These are phyloP conservation scores for Nemania abortiva DNA, from an alignment of 2,329 filamentous ascomycete species.

Conservation along the genomic window DNA sequence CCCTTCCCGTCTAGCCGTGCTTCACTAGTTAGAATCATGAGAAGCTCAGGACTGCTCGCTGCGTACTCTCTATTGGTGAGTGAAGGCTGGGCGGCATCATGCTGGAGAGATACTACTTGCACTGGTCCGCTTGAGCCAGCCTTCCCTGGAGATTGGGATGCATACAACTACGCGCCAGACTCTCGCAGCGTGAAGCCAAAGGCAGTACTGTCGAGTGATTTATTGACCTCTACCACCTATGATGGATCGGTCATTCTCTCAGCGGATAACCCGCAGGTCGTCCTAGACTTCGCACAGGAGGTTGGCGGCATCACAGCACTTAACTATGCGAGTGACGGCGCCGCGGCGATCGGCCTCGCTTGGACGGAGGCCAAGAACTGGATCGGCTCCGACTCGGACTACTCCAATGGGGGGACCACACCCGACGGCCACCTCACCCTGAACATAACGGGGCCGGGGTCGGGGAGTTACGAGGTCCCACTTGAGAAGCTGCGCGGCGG, in stretches of 20 bases:
- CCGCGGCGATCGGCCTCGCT: slow-evolving; percentile 58
- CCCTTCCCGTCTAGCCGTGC: neutral
- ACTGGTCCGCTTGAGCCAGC: slow-evolving; percentile 20
- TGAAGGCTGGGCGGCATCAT: slow-evolving; percentile 12
- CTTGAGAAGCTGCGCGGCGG: slow-evolving; percentile 62
- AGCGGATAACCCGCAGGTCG: slow-evolving; percentile 34
- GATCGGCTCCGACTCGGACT: slow-evolving; percentile 61
- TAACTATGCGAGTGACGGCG: slow-evolving; percentile 58
- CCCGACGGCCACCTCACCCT: slow-evolving; percentile 61
- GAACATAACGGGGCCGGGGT: slow-evolving; percentile 50
- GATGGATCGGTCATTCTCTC: slow-evolving; percentile 4
- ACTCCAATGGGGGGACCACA: slow-evolving; percentile 60
- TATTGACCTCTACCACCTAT: neutral
- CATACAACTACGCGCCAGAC: slow-evolving; percentile 24
- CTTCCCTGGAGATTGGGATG: slow-evolving; percentile 29
- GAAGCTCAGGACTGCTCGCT: neutral
- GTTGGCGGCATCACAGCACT: slow-evolving; percentile 68
- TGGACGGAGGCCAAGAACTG: slow-evolving; percentile 63
- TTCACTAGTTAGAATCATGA: slow-evolving; percentile 3
- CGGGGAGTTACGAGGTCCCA: slow-evolving; percentile 48
- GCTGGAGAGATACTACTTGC: slow-evolving; percentile 28
- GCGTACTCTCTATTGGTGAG: neutral
- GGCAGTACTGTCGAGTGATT: slow-evolving; percentile 13
- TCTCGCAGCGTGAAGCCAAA: slow-evolving; percentile 21
- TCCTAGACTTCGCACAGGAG: slow-evolving; percentile 70